Conservation (phyloP, 805 yeast genomes). For the Candida sithepensis region DNA sequence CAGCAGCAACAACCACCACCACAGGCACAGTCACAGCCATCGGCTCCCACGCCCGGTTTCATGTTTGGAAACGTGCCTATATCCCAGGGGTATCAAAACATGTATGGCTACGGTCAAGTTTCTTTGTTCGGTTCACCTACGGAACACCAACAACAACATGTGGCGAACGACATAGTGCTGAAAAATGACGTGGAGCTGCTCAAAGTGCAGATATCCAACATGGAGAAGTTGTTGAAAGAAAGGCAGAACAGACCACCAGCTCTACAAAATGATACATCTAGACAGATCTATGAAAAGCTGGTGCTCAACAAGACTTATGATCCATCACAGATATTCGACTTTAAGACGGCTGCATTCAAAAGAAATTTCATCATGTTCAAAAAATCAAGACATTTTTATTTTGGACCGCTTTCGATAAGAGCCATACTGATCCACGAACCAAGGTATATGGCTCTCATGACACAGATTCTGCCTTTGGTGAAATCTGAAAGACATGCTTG, state of each 20-base stretch:
- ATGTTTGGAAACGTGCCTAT: no score
- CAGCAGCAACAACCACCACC: no score
- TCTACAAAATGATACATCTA: neutral
- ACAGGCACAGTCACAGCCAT: no score
- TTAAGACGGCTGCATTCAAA: no score
- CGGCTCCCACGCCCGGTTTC: no score
- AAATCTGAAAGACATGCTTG: constrained; percentile 12
- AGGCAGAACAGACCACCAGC: neutral
- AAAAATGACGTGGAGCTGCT: constrained; percentile 10
- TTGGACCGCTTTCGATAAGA: constrained; percentile 13
- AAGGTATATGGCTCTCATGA: neutral
- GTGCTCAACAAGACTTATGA: no score
- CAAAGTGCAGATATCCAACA: constrained; percentile 8
- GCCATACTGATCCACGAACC: constrained; percentile 6
- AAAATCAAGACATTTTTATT: constrained; percentile 9
- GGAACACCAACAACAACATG: neutral
- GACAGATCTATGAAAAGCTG: neutral
- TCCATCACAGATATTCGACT: no score
- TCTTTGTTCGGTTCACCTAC: neutral
- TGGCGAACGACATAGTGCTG: constrained; percentile 4
- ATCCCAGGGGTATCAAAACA: neutral
- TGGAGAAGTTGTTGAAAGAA: constrained; percentile 7
- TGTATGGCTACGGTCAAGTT: neutral
- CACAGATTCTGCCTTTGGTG: constrained; percentile 1
- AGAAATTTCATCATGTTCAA: constrained; percentile 10